phyloP scores from a whole-genome alignment of 1,284 basidiomycete species.

The Sphaerobolus stellatus region DNA sequence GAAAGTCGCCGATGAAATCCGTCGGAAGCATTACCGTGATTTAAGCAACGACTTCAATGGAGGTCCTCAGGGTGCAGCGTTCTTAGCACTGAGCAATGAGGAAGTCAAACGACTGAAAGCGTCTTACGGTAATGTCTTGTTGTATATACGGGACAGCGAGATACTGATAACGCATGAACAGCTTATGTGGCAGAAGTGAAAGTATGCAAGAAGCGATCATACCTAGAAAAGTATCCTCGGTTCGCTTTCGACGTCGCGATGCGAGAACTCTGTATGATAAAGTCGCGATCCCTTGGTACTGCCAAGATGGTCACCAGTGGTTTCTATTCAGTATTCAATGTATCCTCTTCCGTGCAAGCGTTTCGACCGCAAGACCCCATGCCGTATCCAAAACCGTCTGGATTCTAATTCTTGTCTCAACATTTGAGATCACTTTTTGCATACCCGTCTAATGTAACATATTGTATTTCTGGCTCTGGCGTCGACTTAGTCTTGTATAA shows the following conservation, averaged over 20 bases:
- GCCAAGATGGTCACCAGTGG: background rate
- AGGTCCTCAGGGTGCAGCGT: background rate
- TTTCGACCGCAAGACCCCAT: background rate
- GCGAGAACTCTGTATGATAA: slow-evolving; percentile 49
- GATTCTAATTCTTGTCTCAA: background rate
- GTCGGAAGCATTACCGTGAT: slow-evolving; percentile 36
- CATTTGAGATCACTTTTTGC: background rate
- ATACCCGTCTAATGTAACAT: background rate
- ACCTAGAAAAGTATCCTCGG: slow-evolving; percentile 30
- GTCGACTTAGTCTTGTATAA: background rate
- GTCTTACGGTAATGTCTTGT: slow-evolving; percentile 8
- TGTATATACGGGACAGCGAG: too few species aligned
- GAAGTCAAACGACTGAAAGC: slow-evolving; percentile 3
- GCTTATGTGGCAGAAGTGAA: slow-evolving; percentile 47
- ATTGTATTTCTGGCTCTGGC: background rate
- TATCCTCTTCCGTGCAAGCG: background rate
- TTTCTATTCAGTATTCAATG: slow-evolving; percentile 9
- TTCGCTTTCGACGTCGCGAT: slow-evolving; percentile 57
- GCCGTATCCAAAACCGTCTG: too few species aligned
- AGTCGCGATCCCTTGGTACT: slow-evolving; percentile 29
- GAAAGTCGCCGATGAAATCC: slow-evolving; percentile 46
- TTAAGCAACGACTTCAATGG: slow-evolving; percentile 5
- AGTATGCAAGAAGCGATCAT: slow-evolving; percentile 18
- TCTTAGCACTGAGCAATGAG: slow-evolving; percentile 4
- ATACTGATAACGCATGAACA: background rate